Evolutionary conservation across 768 basidiomycete species (phyloP), one percentile per base, ranked within the genome.

Genomic region (Tylopilus rubrobrunneus): DNA sequence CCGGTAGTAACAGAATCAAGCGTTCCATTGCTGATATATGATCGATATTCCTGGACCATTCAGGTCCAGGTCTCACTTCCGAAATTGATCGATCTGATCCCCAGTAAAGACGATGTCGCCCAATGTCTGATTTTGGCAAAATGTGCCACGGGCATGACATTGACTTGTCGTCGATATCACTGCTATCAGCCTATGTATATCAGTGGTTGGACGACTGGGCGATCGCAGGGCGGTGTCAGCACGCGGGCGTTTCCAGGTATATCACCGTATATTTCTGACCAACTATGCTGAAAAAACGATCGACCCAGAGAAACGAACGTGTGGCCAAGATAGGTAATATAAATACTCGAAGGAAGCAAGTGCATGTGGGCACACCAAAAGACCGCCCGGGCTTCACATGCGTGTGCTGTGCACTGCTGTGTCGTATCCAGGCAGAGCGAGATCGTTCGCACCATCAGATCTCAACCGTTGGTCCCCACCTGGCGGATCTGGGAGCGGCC

Each of bases 391-490:
- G 15, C 34, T 37, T 37, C 10, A 56, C 19, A 12, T 27, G 7
- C 14, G 7, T 3, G n/a, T 19, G 15, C 31, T 21, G 23, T 45
- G 52, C 49, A 53, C 36, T 31, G 52, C 66, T n/a, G 57, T 60
- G 25, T 52, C 48, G 34, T 67, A 67, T 42, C 48, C 31, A 0
- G 67, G 65, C 27, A 61, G 65, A 0, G 37, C 21, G 12, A 12
- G 21, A 23, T 41, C 40, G 21, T 41, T 23, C 11, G 40, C 17
- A 10, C 12, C 21, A 31, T 43, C 46, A 17, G 23, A 9, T 19
- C 2, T 17, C 9, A n/a, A 37, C 4, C 10, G 25, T 11, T 33
- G 17, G 40, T 8, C 45, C 27, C 19, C 42, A 23, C 36, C 51
- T 15, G 56, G 53, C 23, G 36, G 41, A 15, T 47, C 37, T 2